Evolutionary conservation across 768 basidiomycete species (phyloP), one percentile per base, ranked within the genome.

Genomic region (Hericium rajendrae): DNA sequence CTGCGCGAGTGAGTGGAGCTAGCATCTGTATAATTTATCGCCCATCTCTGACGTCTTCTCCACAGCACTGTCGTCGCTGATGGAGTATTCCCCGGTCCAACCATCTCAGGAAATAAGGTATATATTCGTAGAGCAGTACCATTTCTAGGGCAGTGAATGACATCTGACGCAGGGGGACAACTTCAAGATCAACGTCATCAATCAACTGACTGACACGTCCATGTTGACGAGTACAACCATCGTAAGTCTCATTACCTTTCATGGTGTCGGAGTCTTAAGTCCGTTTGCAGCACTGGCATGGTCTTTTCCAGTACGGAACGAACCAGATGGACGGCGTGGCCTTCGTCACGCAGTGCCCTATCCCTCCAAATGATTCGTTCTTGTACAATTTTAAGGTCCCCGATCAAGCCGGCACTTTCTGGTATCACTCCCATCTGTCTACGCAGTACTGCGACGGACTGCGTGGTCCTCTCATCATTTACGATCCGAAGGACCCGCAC

Each of bases 391-490:
- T 73, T 60, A 43, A 51, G 8, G 59, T 64, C 16, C 51, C 54
- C 12, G 55, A 57, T 53, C 72, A 73, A 57, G 51, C 70, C 22
- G 63, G 68, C 51, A 76, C 73, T 39, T 81, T 73, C 59, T 81
- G 79, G 78, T 78, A 73, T 63, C 76, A 65, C 59, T 76, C 75
- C 15, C 78, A 79, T 56, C 66, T 71, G 68, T 72, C 70, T 6
- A 72, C 73, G 0, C 80, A 82, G 60, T 81, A 80, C 55, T 82
- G 81, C 53, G 81, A 83, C 55, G 81, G 80, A 0, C 69, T 82
- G 24, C 67, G 81, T 46, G 80, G 80, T 0, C 70, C 75, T 2
- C 39, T 81, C 38, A 71, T 82, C 6, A 67, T 81, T 2, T 64
- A 64, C 46, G 64, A 65, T 51, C 62, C 60, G 16, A 16, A 60